Evolutionary conservation across 805 yeast genomes (phyloP).

Genomic region (Candida ascalaphidarum): DNA sequence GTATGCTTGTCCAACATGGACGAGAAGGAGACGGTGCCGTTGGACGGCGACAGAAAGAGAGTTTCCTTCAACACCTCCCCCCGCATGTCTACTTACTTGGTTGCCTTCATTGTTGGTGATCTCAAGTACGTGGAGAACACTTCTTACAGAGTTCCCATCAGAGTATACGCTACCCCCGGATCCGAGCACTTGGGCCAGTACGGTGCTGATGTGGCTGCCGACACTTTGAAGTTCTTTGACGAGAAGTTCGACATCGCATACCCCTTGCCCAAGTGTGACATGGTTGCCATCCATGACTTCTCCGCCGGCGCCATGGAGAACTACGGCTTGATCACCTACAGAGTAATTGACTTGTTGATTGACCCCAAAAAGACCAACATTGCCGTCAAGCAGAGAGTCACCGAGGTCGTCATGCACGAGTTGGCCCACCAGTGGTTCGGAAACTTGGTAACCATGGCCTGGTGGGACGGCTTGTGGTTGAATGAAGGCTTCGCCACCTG

Average conservation of each 20-base stretch:
- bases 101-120: slow-evolving; percentile 79
- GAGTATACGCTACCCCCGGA: slow-evolving; percentile 78
- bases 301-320: slow-evolving; percentile 89
- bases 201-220: slow-evolving; percentile 68
- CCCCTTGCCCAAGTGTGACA: slow-evolving; percentile 74
- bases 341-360: slow-evolving; percentile 65
- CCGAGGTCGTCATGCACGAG: slow-evolving; percentile 83
- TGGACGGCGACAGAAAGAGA: slow-evolving; percentile 40
- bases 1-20: slow-evolving; percentile 69
- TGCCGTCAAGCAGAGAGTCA: slow-evolving; percentile 61
- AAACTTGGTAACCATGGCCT: slow-evolving; percentile 82
- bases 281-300: slow-evolving; percentile 78
- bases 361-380: slow-evolving; percentile 65
- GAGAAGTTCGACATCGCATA: slow-evolving; percentile 66
- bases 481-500: slow-evolving; percentile 88
- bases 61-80: slow-evolving; percentile 71
- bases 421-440: slow-evolving; percentile 93
- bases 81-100: slow-evolving; percentile 75
- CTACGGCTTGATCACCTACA: slow-evolving; percentile 72
- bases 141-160: slow-evolving; percentile 64
- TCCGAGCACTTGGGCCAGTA: slow-evolving; percentile 61
- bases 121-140: slow-evolving; percentile 62
- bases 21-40: slow-evolving; percentile 36
- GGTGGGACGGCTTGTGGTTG: slow-evolving; percentile 88
- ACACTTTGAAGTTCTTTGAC: slow-evolving; percentile 67